Evolutionary conservation across 768 basidiomycete genomes (phyloP).

Genomic region (Pleurotus platypus): DNA sequence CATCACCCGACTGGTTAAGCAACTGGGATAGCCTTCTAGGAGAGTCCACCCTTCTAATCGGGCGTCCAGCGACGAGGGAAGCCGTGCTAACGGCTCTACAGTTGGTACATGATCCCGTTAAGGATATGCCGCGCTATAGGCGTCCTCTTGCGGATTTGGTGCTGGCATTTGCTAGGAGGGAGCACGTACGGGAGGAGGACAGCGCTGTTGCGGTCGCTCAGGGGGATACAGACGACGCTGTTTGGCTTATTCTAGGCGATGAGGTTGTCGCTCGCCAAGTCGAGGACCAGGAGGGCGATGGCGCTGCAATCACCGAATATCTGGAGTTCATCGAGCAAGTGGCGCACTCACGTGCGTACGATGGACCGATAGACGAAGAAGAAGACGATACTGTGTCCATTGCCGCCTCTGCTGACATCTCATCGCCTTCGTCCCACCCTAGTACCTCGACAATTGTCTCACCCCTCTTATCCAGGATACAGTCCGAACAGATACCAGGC

Average conservation of each 20-base stretch:
- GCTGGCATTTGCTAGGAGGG: constrained; percentile 42
- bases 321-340: constrained; percentile 40
- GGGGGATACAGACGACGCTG: constrained; percentile 26
- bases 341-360: constrained; percentile 25
- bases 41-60: constrained; percentile 41
- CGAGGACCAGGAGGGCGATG: constrained; percentile 18
- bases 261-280: constrained; percentile 58
- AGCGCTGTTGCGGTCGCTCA: constrained; percentile 22
- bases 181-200: constrained; percentile 20
- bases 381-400: constrained; percentile 38
- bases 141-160: constrained; percentile 50
- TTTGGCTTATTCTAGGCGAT: constrained; percentile 66
- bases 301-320: constrained; percentile 13
- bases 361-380: constrained; percentile 37
- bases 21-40: constrained; percentile 61
- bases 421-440: constrained; percentile 30
- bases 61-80: constrained; percentile 49
- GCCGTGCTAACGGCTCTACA: constrained; percentile 57
- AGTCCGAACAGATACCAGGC: constrained; percentile 43
- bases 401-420: constrained; percentile 30
- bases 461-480: constrained; percentile 54
- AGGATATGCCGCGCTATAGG: constrained; percentile 67
- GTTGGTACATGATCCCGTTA: constrained; percentile 59
- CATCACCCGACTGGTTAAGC: constrained; percentile 65
- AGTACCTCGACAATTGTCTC: constrained; percentile 35